A percentile compares a stretch with the other conserved stretches of the same genome.
phyloP scores from a whole-genome alignment of 2,329 filamentous ascomycete species.

The Dactylellina parvicollis region DNA sequence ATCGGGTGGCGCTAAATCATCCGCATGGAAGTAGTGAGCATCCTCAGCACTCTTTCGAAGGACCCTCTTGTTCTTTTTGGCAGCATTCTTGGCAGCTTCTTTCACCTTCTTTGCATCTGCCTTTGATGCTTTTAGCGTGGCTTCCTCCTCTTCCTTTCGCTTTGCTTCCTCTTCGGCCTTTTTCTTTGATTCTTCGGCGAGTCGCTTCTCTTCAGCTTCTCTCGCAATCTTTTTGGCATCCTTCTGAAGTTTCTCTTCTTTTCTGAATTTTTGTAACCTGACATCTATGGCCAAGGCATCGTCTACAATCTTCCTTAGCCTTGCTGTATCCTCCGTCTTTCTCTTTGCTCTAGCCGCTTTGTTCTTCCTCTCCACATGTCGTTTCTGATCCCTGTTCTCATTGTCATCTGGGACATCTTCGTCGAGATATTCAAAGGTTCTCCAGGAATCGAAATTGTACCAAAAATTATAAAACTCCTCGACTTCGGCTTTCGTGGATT shows the following conservation, averaged over 20 bases:
- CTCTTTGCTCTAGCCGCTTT: slow-evolving; percentile 97
- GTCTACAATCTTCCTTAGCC: slow-evolving; percentile 88
- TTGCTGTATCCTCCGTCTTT: slow-evolving; percentile 96
- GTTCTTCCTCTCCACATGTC: slow-evolving; percentile 98
- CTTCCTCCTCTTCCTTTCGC: slow-evolving; percentile 83
- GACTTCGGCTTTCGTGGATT: slow-evolving; percentile 86
- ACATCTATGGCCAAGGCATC: slow-evolving; percentile 85
- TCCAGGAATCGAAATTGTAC: slow-evolving; percentile 99
- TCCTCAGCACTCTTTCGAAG: slow-evolving; percentile 95
- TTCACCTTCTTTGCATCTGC: slow-evolving; percentile 94
- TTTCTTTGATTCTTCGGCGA: slow-evolving; percentile 82
- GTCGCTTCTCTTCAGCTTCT: slow-evolving; percentile 89
- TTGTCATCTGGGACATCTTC: slow-evolving; percentile 99
- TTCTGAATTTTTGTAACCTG: slow-evolving; percentile 96
- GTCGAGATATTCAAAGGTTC: slow-evolving; percentile 96
- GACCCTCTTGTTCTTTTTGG: slow-evolving; percentile 99
- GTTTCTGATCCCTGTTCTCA: slow-evolving; percentile 98
- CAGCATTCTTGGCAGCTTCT: slow-evolving; percentile 97
- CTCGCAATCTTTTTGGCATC: slow-evolving; percentile 92
- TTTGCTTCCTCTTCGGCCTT: slow-evolving; percentile 85
- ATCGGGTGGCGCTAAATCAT: slow-evolving; percentile 75
- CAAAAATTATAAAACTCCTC: slow-evolving; percentile 99
- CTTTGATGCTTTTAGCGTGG: slow-evolving; percentile 82
- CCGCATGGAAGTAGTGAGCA: slow-evolving; percentile 87
- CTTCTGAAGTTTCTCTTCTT: slow-evolving; percentile 90